Percentiles rank a stretch among this genome's conserved stretches.
phyloP scores from a whole-genome alignment of 73 alveolate species.

The Stentor coeruleus region DNA sequence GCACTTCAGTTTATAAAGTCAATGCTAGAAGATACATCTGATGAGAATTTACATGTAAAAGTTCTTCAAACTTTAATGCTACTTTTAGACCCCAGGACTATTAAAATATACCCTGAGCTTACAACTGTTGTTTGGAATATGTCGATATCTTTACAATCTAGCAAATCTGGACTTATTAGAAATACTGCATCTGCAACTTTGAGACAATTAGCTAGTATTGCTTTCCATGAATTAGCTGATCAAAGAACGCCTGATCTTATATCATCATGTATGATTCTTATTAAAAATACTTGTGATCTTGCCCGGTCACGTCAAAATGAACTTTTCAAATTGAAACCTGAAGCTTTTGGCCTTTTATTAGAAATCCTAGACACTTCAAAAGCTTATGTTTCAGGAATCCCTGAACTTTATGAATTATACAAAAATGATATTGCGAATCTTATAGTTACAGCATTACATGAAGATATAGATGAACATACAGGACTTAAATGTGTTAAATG shows the following conservation, averaged over 20 bases:
- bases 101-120: conserved; percentile 32
- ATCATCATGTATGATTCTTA: neutral
- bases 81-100: conserved; percentile 49
- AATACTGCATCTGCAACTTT: conserved; percentile 57
- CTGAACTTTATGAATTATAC: neutral
- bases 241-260: neutral
- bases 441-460: neutral
- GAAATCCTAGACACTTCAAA: neutral
- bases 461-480: neutral
- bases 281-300: neutral
- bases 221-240: conserved; percentile 33
- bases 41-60: conserved; percentile 47
- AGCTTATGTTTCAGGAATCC: neutral
- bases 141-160: conserved; percentile 12
- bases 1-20: neutral
- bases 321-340: neutral
- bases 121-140: neutral
- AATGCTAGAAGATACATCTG: conserved; percentile 41
- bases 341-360: neutral
- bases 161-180: conserved; percentile 38
- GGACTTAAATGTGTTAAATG: neutral
- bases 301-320: neutral
- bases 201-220: conserved; percentile 41
- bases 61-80: conserved; percentile 50
- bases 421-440: neutral